Conservation (phyloP, 148 eudicot genomes). For the Amaranthus palmeri region DNA sequence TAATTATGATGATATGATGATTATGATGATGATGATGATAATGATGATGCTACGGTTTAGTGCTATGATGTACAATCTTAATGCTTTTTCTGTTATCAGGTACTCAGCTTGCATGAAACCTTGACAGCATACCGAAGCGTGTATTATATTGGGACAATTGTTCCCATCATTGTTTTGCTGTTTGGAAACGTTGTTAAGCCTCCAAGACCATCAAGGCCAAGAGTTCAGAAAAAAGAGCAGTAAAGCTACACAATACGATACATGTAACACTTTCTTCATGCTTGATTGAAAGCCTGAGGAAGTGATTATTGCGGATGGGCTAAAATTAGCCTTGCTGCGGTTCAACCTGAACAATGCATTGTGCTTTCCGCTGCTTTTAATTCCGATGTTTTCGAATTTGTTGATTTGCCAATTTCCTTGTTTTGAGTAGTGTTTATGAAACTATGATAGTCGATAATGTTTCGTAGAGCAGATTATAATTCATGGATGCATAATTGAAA, state of each 20-base stretch:
- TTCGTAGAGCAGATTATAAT: not conserved
- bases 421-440: not conserved
- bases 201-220: constrained; percentile 60
- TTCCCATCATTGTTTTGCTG: constrained; percentile 58
- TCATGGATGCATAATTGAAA: not conserved
- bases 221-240: constrained; percentile 62
- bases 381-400: not conserved
- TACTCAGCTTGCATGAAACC: constrained; percentile 85
- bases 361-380: not conserved
- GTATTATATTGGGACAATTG: constrained; percentile 67
- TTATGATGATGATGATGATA: too few relatives aligned
- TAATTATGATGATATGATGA: too few relatives aligned
- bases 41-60: too few relatives aligned
- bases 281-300: too few relatives aligned
- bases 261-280: not conserved
- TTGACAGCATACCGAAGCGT: constrained; percentile 73
- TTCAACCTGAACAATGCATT: not conserved
- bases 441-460: not conserved
- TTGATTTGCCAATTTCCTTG: not conserved
- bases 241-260: constrained; percentile 27
- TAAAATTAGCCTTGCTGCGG: constrained; percentile 1
- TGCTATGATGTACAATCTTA: not conserved
- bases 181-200: constrained; percentile 69
- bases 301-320: not conserved
- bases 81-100: constrained; percentile 40